These are phyloP conservation scores for Coniella lustricola DNA, from an alignment of 2,329 filamentous ascomycete species.

Conservation along the genomic window DNA sequence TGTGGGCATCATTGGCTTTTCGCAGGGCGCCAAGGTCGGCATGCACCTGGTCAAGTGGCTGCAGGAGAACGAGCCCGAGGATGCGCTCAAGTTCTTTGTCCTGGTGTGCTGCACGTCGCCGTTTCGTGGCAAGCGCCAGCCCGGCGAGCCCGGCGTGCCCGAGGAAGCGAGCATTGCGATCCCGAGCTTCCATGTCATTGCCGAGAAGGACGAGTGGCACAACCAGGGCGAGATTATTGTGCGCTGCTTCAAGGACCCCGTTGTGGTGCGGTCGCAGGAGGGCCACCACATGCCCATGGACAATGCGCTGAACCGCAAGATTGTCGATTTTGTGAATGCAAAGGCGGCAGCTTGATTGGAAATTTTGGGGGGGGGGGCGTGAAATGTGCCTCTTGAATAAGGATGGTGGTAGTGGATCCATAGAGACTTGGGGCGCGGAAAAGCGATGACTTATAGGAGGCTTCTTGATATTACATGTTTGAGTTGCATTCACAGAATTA, in stretches of 20 bases:
- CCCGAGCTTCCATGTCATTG: conserved; percentile 9
- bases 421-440: too few species aligned
- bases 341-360: background rate
- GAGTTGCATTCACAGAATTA: too few species aligned
- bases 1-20: conserved; percentile 9
- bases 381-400: too few species aligned
- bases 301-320: conserved; percentile 1
- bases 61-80: conserved; percentile 9
- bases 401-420: too few species aligned
- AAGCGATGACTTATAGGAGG: too few species aligned
- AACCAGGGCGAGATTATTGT: conserved; percentile 10
- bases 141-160: conserved; percentile 6
- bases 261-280: conserved; percentile 7
- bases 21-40: conserved; percentile 8
- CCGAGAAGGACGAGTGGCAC: conserved; percentile 11
- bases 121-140: conserved; percentile 9
- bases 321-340: conserved; percentile 2
- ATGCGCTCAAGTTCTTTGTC: conserved; percentile 7
- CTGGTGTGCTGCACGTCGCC: conserved; percentile 8
- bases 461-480: too few species aligned
- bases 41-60: conserved; percentile 10
- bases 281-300: conserved; percentile 11
- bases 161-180: conserved; percentile 5
- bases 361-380: too few species aligned
- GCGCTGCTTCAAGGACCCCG: conserved; percentile 9